Evolutionary conservation across 1,139 yeast genomes (phyloP).

Genomic region (Scheffersomyces titani): DNA sequence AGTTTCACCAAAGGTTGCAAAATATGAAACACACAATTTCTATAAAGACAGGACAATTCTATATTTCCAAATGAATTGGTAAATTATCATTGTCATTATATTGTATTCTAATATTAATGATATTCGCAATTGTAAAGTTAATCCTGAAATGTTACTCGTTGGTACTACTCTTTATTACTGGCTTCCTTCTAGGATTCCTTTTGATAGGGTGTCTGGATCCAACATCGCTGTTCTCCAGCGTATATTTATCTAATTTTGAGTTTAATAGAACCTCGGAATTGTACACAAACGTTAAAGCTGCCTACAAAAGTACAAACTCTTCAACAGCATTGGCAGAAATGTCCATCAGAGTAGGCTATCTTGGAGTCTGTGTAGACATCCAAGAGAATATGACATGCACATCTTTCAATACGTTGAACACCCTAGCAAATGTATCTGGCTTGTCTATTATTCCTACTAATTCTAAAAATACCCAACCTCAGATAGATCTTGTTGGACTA

Average conservation of each 20-base stretch:
- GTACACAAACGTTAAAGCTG: slow-evolving; percentile 32
- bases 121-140: background rate
- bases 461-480: slow-evolving; percentile 22
- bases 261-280: slow-evolving; percentile 47
- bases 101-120: background rate
- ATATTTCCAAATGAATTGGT: background rate
- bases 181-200: slow-evolving; percentile 49
- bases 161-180: slow-evolving; percentile 34
- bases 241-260: slow-evolving; percentile 45
- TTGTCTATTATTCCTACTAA: slow-evolving; percentile 17
- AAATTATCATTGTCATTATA: background rate
- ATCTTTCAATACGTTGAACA: slow-evolving; percentile 23
- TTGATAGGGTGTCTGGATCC: slow-evolving; percentile 52
- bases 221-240: slow-evolving; percentile 41
- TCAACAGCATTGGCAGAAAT: slow-evolving; percentile 26
- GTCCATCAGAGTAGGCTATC: slow-evolving; percentile 50
- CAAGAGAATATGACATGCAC: slow-evolving; percentile 32
- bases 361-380: slow-evolving; percentile 47
- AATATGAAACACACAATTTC: background rate
- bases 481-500: slow-evolving; percentile 40
- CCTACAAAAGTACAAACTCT: slow-evolving; percentile 24
- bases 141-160: slow-evolving; percentile 6
- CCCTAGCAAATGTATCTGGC: slow-evolving; percentile 26
- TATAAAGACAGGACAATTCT: background rate
- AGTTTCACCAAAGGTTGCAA: background rate